Base-by-base conservation (phyloP, 371 early-diverging fungal species). In the Basidiobolus meristosporus region DNA sequence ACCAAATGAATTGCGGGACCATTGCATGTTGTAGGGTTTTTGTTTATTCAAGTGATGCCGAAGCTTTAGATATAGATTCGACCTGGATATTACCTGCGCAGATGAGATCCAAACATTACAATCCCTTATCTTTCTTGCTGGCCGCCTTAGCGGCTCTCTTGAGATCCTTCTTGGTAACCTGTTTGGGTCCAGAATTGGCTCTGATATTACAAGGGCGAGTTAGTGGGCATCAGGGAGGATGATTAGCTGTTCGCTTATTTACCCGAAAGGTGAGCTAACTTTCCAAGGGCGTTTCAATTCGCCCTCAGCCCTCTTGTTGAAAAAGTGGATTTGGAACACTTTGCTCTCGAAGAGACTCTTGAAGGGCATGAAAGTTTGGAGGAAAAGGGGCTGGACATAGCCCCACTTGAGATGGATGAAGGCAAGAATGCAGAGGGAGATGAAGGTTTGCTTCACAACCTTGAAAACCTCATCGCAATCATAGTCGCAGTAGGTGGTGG, bases 371-470 rank as follows among this genome's bases (percentile, higher is more conserved):
- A 90, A 64, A 14, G 78, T 72, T 65, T 92, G 93, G 56, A 90
- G 62, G 38, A 90, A 62, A 33, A 92, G 62, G 18, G 93, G 93
- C 46, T 89, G 85, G 45, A 82, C 72, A 47, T 84, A 86, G 36
- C 82, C 80, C 57, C 74, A 90, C 59, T 87, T 73, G 62, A 75
- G 80, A 62, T 90, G 83, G 65, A 90, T 73, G 37, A 79, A 64
- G 34, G 62, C 62, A 52, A 90, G 73, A 46, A 89, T 64, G 36
- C 59, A 62, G 23, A 78, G 48, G 17, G 80, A 73, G 22, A 80
- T 70, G 16, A 68, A 39, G 18, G 70, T 70, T 43, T 76, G 72
- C 49, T 76, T 76, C 39, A 80, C 59, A 39, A 69, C 59, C 52
- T 79, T 74, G 40, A 67, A 58, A 41, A 82, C 46, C 57, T 90